Conservation (phyloP, 2,329 filamentous ascomycete species). For the Aspergillus thermomutatus region DNA sequence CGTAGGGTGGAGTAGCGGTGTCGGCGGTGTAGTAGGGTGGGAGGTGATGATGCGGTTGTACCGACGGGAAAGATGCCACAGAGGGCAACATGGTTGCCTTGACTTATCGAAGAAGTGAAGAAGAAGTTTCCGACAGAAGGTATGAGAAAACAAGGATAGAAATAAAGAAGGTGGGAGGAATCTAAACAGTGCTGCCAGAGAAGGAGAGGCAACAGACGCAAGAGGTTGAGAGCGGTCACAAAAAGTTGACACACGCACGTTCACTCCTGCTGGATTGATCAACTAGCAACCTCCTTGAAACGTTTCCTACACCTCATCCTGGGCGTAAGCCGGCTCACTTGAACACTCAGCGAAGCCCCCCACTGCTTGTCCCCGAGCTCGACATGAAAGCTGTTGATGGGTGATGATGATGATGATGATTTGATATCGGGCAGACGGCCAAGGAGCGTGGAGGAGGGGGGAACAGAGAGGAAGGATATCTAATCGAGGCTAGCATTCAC, state of each 20-base stretch:
- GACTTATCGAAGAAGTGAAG: background rate
- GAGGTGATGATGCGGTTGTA: slow-evolving; percentile 41
- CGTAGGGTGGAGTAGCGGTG: slow-evolving; percentile 28
- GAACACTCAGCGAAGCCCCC: slow-evolving; percentile 28
- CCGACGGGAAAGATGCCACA: slow-evolving; percentile 43
- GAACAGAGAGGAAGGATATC: slow-evolving; percentile 6
- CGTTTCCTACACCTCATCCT: slow-evolving; percentile 47
- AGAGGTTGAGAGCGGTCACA: slow-evolving; percentile 16
- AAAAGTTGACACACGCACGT: slow-evolving; percentile 19
- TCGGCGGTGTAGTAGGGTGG: slow-evolving; percentile 31
- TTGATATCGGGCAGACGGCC: slow-evolving; percentile 6
- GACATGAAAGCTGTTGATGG: slow-evolving; percentile 24
- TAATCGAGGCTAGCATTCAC: background rate
- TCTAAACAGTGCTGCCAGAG: slow-evolving; percentile 9
- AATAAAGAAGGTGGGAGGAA: slow-evolving; percentile 8
- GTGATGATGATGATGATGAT: slow-evolving; percentile 2
- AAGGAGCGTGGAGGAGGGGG: slow-evolving; percentile 3
- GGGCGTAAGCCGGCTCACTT: slow-evolving; percentile 24
- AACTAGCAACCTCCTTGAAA: slow-evolving; percentile 41
- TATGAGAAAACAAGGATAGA: background rate
- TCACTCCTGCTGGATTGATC: slow-evolving; percentile 28
- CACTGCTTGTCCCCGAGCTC: slow-evolving; percentile 20
- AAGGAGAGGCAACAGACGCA: slow-evolving; percentile 12
- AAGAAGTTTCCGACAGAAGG: background rate
- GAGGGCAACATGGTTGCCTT: slow-evolving; percentile 47